Percentiles rank a stretch among this genome's conserved stretches.
Evolutionary conservation across 2,329 filamentous ascomycete genomes (phyloP).

Genomic region (Camillea tinctor): DNA sequence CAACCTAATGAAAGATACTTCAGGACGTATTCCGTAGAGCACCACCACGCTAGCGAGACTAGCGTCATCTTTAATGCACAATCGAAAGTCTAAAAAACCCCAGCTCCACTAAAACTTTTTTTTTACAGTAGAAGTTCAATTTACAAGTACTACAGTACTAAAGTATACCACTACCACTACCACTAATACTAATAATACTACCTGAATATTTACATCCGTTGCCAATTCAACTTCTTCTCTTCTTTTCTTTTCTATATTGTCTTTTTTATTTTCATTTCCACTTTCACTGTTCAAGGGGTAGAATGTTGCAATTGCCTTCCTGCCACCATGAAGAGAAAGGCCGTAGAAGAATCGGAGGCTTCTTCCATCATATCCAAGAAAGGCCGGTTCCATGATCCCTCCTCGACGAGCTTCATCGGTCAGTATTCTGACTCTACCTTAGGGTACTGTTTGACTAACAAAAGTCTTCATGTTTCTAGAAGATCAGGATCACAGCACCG

Average conservation of each 20-base stretch:
- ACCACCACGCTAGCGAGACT: background rate
- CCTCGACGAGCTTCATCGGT: slow-evolving; percentile 8
- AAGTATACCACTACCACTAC: too few species aligned
- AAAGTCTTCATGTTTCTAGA: slow-evolving; percentile 60
- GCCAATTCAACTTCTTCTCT: too few species aligned
- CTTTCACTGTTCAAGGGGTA: background rate
- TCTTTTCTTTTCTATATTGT: too few species aligned
- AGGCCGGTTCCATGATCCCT: slow-evolving; percentile 5
- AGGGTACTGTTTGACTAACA: slow-evolving; percentile 46
- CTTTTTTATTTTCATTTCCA: too few species aligned
- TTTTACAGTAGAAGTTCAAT: slow-evolving; percentile 5
- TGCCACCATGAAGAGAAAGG: slow-evolving; percentile 27
- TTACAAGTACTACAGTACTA: background rate
- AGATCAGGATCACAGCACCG: too few species aligned
- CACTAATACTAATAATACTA: too few species aligned
- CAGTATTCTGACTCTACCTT: slow-evolving; percentile 58
- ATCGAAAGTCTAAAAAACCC: background rate
- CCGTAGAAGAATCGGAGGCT: slow-evolving; percentile 10
- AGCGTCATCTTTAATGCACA: background rate
- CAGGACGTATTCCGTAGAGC: background rate
- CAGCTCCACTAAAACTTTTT: slow-evolving; percentile 22
- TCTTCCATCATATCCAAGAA: slow-evolving; percentile 16
- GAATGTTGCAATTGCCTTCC: background rate
- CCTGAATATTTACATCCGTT: too few species aligned
- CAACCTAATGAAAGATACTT: too few species aligned